Evolutionary conservation across 805 yeast species (phyloP).

Genomic region (Teunomyces barrocoloradensis): DNA sequence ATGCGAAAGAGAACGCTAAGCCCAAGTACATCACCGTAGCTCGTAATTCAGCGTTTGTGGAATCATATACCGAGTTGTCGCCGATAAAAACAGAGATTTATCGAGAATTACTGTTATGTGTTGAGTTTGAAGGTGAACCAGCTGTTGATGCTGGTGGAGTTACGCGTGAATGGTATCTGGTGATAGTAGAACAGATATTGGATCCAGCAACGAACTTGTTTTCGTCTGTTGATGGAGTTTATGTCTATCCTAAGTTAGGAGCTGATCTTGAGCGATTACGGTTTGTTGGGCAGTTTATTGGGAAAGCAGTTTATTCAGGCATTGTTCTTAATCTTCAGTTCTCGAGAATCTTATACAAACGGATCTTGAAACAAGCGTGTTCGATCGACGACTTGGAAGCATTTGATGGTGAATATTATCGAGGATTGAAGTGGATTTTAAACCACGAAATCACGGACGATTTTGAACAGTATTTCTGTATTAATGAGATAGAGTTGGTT

Average conservation of each 20-base stretch:
- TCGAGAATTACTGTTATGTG: conserved; percentile 66
- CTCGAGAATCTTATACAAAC: conserved; percentile 90
- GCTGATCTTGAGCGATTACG: conserved; percentile 90
- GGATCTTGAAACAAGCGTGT: conserved; percentile 73
- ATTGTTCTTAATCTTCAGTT: conserved; percentile 90
- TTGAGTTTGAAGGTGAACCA: conserved; percentile 84
- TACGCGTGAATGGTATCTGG: conserved; percentile 98
- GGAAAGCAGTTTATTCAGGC: conserved; percentile 87
- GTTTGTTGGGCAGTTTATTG: conserved; percentile 90
- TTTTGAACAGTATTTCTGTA: conserved; percentile 88
- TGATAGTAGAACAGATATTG: conserved; percentile 88
- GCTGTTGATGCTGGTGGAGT: conserved; percentile 99
- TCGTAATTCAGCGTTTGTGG: conserved; percentile 88
- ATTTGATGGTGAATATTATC: conserved; percentile 85
- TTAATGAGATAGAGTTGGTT: conserved; percentile 75
- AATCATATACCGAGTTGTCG: conserved; percentile 79
- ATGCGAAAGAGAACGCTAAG: conserved; percentile 44
- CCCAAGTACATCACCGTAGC: conserved; percentile 65
- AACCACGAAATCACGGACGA: conserved; percentile 96
- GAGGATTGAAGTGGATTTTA: conserved; percentile 91
- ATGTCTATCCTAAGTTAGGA: conserved; percentile 94
- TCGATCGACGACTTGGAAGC: conserved; percentile 92
- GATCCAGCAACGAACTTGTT: conserved; percentile 93
- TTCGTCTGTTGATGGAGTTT: conserved; percentile 81
- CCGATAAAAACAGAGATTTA: conserved; percentile 74